phyloP scores from a whole-genome alignment of 2,329 filamentous ascomycete species.

The Colletotrichum sp. region DNA sequence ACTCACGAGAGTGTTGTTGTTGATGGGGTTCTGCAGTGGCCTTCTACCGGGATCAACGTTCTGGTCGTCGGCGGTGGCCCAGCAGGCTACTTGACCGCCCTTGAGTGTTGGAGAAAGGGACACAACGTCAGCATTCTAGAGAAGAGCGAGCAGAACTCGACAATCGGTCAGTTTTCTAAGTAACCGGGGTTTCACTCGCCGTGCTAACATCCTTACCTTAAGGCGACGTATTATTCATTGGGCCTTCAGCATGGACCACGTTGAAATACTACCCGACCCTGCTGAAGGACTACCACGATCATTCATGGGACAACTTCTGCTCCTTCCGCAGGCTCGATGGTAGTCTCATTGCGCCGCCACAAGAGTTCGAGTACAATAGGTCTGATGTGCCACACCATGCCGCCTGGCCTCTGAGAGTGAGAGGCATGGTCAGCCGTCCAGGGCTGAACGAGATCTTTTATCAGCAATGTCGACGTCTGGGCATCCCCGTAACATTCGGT shows the following conservation, averaged over 20 bases:
- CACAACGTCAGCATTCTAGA: neutral
- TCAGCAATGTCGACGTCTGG: neutral
- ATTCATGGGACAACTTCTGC: neutral
- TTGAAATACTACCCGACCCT: neutral
- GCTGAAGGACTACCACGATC: neutral
- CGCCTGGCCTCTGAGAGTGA: neutral
- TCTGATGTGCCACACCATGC: neutral
- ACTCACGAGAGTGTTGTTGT: neutral
- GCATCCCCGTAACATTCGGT: neutral
- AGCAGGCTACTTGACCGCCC: neutral
- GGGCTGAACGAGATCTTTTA: neutral
- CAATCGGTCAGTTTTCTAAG: neutral
- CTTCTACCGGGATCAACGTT: neutral
- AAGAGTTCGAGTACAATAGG: neutral
- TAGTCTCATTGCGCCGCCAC: neutral
- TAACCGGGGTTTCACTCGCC: no score
- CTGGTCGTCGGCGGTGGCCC: neutral
- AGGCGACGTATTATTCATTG: neutral
- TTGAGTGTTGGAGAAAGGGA: constrained; percentile 4
- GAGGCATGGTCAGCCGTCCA: neutral
- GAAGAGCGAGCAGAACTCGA: neutral
- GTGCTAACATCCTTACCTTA: neutral
- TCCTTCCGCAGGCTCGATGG: neutral
- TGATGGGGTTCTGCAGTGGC: neutral
- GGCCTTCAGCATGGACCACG: neutral